A percentile compares a stretch with the other conserved stretches of the same genome.
Evolutionary conservation across 805 yeast genomes (phyloP).

Genomic region (Osmozyma mogii): DNA sequence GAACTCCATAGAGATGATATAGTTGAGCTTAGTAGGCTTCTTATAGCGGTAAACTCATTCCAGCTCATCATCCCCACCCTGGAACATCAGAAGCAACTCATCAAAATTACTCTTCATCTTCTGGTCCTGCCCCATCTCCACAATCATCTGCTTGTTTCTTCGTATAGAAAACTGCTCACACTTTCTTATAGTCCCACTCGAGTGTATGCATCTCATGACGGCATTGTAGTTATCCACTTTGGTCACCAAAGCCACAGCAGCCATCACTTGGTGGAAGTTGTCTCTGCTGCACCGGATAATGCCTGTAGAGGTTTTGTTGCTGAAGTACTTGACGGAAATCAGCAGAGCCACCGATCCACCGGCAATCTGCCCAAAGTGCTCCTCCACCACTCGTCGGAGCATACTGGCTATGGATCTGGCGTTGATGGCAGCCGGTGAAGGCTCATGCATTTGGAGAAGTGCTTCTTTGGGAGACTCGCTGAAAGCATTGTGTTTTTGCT

Average conservation of each 20-base stretch:
- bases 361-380: conserved; percentile 75
- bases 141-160: conserved; percentile 34
- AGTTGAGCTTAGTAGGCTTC: too few species aligned
- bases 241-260: conserved; percentile 54
- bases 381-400: conserved; percentile 48
- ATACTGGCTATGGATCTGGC: conserved; percentile 43
- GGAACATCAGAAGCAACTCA: conserved; percentile 9
- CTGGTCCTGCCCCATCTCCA: conserved; percentile 9
- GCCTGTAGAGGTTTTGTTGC: conserved; percentile 75
- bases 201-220: conserved; percentile 54
- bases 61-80: conserved; percentile 5
- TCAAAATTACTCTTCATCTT: conserved; percentile 4
- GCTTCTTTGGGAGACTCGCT: conserved; percentile 28
- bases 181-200: conserved; percentile 83
- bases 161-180: conserved; percentile 63
- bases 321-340: conserved; percentile 68
- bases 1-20: too few species aligned
- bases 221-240: conserved; percentile 42
- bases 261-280: conserved; percentile 52
- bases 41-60: too few species aligned
- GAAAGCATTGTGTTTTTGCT: conserved; percentile 14
- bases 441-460: conserved; percentile 40
- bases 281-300: conserved; percentile 71
- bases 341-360: conserved; percentile 54
- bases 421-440: conserved; percentile 42